Evolutionary conservation across 352 stramenopile species (phyloP), one percentile per base, ranked within the genome.

Genomic region (Albugo candida): DNA sequence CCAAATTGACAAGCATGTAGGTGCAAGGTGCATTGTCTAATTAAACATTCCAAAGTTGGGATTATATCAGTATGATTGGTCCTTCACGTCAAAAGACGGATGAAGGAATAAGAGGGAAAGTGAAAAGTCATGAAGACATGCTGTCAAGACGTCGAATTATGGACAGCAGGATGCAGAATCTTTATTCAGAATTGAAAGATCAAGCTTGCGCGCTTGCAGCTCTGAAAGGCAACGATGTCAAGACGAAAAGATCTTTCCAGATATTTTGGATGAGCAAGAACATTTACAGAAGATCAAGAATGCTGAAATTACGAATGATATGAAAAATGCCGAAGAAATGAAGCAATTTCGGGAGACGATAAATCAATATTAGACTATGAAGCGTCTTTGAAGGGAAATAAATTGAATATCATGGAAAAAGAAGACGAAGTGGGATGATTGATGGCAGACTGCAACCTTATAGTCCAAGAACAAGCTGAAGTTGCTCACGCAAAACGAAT

Each of bases 381-480:
- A 53, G 44, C 41, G 27, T 87, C 77, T 24, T 58, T 91, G 20
- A 63, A 70, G 46, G 39, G 48, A 11, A 91, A 73, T 44, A 67
- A 78, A 43, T 37, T 38, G 2, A 75, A 91, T 50, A 84, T 91
- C 38, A 21, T 47, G 4, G 55, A 67, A 37, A 86, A 86, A 48
- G 77, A 91, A 48, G 51, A 75, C 11, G 77, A 91, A 37, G 77
- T 91, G 6, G 77, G 87, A 57, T 65, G 59, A 35, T 64, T 91
- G 27, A 86, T 87, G 77, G 63, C 51, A 27, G 77, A 91, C 58
- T 91, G 77, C 67, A 78, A 84, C 38, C 77, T 72, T 46, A 80
- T 87, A 67, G 61, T 91, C 51, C 77, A 91, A 48, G 77, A 91
- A 55, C 73, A 86, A 52, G 77, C 77, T 0, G 74, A 87, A 48